Conservation (phyloP, 345 rosid genomes). For the Aethionema arabicum region DNA sequence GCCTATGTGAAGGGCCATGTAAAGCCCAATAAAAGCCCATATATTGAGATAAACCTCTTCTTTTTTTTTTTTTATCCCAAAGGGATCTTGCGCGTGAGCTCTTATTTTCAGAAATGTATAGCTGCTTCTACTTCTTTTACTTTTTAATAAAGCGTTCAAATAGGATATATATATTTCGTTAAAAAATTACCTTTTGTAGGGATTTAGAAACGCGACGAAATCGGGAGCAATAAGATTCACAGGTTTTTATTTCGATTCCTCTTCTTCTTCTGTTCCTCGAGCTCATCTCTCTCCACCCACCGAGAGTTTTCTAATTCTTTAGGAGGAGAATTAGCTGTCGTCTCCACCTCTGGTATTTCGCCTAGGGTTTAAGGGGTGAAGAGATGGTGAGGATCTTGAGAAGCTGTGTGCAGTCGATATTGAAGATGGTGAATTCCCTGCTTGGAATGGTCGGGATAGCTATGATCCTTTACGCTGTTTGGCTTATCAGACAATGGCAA, state of each 20-base stretch:
- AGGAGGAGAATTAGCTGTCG: constrained; percentile 4
- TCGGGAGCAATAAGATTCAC: constrained; percentile 3
- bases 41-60: too few species aligned
- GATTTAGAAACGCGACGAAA: constrained; percentile 4
- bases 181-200: not conserved
- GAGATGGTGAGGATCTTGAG: constrained; percentile 51
- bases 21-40: too few species aligned
- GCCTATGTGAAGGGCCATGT: too few species aligned
- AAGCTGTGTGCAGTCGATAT: constrained; percentile 66
- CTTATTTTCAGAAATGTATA: too few species aligned
- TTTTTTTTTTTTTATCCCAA: too few species aligned
- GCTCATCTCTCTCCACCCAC: not conserved
- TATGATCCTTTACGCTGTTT: constrained; percentile 63
- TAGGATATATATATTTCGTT: too few species aligned
- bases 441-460: constrained; percentile 87
- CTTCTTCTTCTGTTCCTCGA: constrained; percentile 10
- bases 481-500: constrained; percentile 80
- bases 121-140: not conserved
- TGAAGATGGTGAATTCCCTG: constrained; percentile 74
- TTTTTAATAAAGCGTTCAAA: not conserved
- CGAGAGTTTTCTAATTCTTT: not conserved
- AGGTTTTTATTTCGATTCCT: constrained; percentile 3
- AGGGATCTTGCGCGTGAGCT: too few species aligned
- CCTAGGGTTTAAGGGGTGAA: constrained; percentile 11
- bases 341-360: constrained; percentile 7